These are phyloP conservation scores for Entonaema liquescens DNA, from an alignment of 495 filamentous ascomycete genomes.

Conservation along the genomic window DNA sequence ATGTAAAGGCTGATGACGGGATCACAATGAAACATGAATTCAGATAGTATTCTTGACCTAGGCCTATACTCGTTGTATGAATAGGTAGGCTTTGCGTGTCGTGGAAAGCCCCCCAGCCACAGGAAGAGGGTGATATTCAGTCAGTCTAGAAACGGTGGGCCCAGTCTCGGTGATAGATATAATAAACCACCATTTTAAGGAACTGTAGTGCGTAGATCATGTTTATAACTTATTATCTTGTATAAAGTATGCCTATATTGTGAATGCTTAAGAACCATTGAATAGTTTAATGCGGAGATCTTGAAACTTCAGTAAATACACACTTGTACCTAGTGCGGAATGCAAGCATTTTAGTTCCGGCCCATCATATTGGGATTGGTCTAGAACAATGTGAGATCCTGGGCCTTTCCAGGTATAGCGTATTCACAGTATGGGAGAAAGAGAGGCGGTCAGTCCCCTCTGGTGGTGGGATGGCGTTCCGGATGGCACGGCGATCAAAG, in stretches of 20 bases:
- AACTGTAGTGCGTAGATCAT: neutral
- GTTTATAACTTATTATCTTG: neutral
- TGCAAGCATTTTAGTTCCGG: neutral
- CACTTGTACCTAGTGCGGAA: neutral
- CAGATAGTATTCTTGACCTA: neutral
- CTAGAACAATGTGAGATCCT: slow-evolving; percentile 19
- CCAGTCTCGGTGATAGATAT: neutral
- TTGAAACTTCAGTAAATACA: slow-evolving; percentile 1
- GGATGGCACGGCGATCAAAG: slow-evolving; percentile 36
- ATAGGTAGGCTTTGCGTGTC: neutral
- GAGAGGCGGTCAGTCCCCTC: slow-evolving; percentile 30
- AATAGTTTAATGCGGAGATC: neutral
- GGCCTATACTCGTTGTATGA: neutral
- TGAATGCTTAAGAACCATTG: neutral
- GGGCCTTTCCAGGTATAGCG: slow-evolving; percentile 8
- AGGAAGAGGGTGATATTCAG: neutral
- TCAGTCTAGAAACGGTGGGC: neutral
- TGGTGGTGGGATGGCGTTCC: slow-evolving; percentile 29
- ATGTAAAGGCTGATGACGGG: slow-evolving; percentile 3
- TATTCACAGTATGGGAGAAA: slow-evolving; percentile 10
- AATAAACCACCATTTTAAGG: neutral
- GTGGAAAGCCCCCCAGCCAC: neutral
- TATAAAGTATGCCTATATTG: neutral
- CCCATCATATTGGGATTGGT: neutral
- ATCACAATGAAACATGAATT: neutral